phyloP scores from a whole-genome alignment of 2,329 filamentous ascomycete genomes.

The Scolecobasidium constrictum region DNA sequence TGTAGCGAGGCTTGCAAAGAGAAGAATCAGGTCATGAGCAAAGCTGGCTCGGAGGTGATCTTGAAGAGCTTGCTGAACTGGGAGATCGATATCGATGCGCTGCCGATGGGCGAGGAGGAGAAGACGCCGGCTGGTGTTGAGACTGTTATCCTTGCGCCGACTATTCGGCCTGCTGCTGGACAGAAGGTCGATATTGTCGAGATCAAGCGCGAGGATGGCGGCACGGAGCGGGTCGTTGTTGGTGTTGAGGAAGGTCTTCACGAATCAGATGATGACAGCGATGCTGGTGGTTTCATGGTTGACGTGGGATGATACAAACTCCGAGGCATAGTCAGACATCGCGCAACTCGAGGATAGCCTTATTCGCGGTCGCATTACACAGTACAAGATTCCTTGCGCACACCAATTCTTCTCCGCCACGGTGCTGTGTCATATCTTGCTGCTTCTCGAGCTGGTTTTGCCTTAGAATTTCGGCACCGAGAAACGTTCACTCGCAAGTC shows the following conservation, averaged over 20 bases:
- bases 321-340: too few species aligned
- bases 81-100: slow-evolving; percentile 69
- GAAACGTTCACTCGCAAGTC: too few species aligned
- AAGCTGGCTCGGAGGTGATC: slow-evolving; percentile 74
- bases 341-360: too few species aligned
- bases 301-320: too few species aligned
- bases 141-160: slow-evolving; percentile 64
- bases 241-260: not conserved
- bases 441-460: too few species aligned
- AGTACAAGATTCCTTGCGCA: too few species aligned
- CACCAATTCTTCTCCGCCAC: too few species aligned
- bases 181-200: slow-evolving; percentile 4
- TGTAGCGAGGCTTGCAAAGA: slow-evolving; percentile 76
- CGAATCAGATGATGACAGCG: not conserved
- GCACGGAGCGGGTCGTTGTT: not conserved
- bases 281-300: too few species aligned
- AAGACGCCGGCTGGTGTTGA: slow-evolving; percentile 61
- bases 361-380: too few species aligned
- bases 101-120: slow-evolving; percentile 76
- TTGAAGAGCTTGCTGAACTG: slow-evolving; percentile 63
- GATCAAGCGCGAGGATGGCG: not conserved
- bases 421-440: too few species aligned
- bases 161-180: slow-evolving; percentile 4
- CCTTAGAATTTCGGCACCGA: too few species aligned
- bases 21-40: slow-evolving; percentile 86